These are phyloP conservation scores for Trichosporon asahii DNA, from an alignment of 1,284 basidiomycete species.

Conservation along the genomic window DNA sequence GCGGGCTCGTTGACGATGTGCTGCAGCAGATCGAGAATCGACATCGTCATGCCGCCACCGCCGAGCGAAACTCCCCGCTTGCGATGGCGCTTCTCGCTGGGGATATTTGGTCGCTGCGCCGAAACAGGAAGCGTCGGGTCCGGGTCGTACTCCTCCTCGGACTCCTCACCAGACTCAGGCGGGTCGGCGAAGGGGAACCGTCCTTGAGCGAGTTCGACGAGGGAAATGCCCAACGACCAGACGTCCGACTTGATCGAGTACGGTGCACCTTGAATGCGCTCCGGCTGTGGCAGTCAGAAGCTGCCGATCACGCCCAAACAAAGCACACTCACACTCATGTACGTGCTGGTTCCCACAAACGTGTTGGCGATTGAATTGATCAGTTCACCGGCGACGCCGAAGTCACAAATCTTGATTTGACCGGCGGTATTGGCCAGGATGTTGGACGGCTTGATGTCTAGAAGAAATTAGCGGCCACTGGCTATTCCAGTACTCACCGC, in stretches of 20 bases:
- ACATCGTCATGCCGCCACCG: conserved; percentile 86
- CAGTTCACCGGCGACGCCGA: conserved; percentile 96
- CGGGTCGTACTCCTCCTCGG: conserved; percentile 56
- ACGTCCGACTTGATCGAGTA: conserved; percentile 98
- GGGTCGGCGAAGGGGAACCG: conserved; percentile 85
- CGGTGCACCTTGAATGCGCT: conserved; percentile 95
- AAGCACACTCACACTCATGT: conserved; percentile 83
- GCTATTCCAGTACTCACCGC: conserved; percentile 57
- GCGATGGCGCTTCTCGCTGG: conserved; percentile 57
- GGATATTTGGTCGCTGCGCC: conserved; percentile 33
- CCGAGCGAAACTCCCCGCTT: conserved; percentile 76
- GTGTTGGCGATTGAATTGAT: conserved; percentile 99
- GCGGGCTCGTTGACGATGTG: conserved; percentile 97
- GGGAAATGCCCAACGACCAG: conserved; percentile 91
- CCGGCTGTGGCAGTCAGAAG: conserved; percentile 62
- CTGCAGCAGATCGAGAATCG: conserved; percentile 91
- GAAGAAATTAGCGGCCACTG: not conserved
- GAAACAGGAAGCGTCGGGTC: conserved; percentile 43
- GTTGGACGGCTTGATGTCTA: conserved; percentile 99
- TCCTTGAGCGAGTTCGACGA: conserved; percentile 91
- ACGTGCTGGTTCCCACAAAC: conserved; percentile 96
- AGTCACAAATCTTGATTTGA: conserved; percentile 97
- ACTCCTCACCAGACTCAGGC: conserved; percentile 63
- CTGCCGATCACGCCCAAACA: not conserved
- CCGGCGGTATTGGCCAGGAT: conserved; percentile 91